These are phyloP conservation scores for Corchorus olitorius DNA, from an alignment of 345 rosid genomes.

Conservation along the genomic window DNA sequence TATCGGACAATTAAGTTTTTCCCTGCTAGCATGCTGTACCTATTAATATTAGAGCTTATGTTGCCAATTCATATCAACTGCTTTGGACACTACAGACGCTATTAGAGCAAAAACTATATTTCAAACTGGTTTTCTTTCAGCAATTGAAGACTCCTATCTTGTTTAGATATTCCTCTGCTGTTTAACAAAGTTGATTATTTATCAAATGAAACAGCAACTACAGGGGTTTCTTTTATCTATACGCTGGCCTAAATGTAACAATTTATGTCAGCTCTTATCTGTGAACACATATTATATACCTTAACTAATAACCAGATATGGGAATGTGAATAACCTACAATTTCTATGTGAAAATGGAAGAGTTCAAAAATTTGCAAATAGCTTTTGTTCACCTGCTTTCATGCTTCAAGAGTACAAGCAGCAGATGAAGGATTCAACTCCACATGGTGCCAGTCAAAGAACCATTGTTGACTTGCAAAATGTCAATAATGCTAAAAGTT, in stretches of 20 bases:
- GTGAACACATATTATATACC: constrained; percentile 30
- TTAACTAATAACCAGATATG: constrained; percentile 60
- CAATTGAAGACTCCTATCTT: background rate
- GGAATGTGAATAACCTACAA: constrained; percentile 69
- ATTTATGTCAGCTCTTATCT: constrained; percentile 18
- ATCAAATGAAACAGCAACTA: background rate
- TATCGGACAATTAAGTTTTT: background rate
- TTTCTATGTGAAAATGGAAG: constrained; percentile 76
- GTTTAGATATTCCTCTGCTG: background rate
- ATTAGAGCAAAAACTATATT: background rate
- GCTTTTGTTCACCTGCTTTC: constrained; percentile 72
- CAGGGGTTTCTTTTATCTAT: background rate
- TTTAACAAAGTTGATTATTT: background rate
- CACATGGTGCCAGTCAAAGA: constrained; percentile 31
- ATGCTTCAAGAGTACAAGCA: constrained; percentile 57
- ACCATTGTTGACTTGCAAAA: constrained; percentile 26
- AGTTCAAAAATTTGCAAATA: constrained; percentile 73
- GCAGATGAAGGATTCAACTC: constrained; percentile 34
- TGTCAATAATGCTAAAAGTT: constrained; percentile 21
- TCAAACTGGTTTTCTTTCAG: constrained; percentile 6
- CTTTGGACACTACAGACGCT: background rate
- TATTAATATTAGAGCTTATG: constrained; percentile 10
- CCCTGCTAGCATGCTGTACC: constrained; percentile 13
- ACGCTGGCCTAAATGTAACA: background rate
- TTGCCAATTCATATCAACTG: background rate